These are phyloP conservation scores for Xerocomus amazonicus DNA, from an alignment of 1,284 basidiomycete genomes.

Conservation along the genomic window DNA sequence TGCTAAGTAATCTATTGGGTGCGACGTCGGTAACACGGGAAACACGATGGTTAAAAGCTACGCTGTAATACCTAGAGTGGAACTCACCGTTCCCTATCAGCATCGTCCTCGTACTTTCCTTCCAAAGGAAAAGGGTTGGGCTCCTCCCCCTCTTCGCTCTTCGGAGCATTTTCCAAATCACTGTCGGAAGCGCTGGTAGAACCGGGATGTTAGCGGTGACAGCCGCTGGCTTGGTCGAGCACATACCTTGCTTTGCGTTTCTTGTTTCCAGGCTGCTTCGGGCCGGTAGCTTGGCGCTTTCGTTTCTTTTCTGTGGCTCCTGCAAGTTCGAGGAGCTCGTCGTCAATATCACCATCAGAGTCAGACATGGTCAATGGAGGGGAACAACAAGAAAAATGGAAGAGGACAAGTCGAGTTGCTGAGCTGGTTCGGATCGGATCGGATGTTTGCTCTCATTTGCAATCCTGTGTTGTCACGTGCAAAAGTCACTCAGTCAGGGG, in stretches of 20 bases:
- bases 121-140: slow-evolving; percentile 86
- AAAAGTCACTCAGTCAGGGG: slow-evolving; percentile 1
- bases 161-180: slow-evolving; percentile 53
- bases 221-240: slow-evolving; percentile 1
- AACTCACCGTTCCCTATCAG: slow-evolving; percentile 74
- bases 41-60: slow-evolving; percentile 22
- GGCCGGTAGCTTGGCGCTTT: slow-evolving; percentile 38
- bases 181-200: slow-evolving; percentile 33
- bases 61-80: slow-evolving; percentile 20
- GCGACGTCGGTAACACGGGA: slow-evolving; percentile 8
- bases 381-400: neutral
- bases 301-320: slow-evolving; percentile 56
- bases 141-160: slow-evolving; percentile 52
- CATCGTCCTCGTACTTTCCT: slow-evolving; percentile 83
- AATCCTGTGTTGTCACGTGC: slow-evolving; percentile 17
- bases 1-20: slow-evolving; percentile 59
- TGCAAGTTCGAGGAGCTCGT: slow-evolving; percentile 66
- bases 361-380: slow-evolving; percentile 52
- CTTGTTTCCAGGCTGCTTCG: slow-evolving; percentile 36
- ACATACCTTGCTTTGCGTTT: slow-evolving; percentile 51
- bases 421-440: neutral
- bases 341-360: slow-evolving; percentile 64
- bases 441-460: slow-evolving; percentile 22
- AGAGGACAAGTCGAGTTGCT: neutral
- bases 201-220: slow-evolving; percentile 5